Conservation (phyloP, 495 filamentous ascomycete species). For the Mycothermus thermophilus region DNA sequence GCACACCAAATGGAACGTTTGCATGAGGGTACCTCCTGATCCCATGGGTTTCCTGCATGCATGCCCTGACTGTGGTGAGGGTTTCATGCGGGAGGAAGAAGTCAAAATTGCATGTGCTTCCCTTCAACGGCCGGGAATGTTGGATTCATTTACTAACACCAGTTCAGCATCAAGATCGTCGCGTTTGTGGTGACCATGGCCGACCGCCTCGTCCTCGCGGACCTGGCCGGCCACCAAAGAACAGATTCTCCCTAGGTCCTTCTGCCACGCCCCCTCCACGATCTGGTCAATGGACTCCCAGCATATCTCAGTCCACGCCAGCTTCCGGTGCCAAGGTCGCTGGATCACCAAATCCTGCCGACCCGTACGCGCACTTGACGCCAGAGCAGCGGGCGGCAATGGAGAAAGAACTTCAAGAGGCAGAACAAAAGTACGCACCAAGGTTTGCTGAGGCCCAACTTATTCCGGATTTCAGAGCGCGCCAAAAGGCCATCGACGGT, state of each 20-base stretch:
- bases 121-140: neutral
- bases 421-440: conserved; percentile 23
- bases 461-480: conserved; percentile 21
- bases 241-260: too few species aligned
- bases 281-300: conserved; percentile 8
- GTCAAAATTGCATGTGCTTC: conserved; percentile 21
- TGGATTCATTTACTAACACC: neutral
- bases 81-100: conserved; percentile 21
- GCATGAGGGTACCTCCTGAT: conserved; percentile 18
- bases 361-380: conserved; percentile 29
- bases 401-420: conserved; percentile 24
- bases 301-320: conserved; percentile 7
- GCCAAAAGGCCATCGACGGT: conserved; percentile 23
- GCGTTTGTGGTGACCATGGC: conserved; percentile 20
- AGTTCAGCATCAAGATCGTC: conserved; percentile 20
- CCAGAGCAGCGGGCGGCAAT: conserved; percentile 12
- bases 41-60: conserved; percentile 17
- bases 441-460: conserved; percentile 26
- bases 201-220: conserved; percentile 1
- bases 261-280: conserved; percentile 1
- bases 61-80: conserved; percentile 28
- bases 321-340: conserved; percentile 1
- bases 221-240: conserved; percentile 10
- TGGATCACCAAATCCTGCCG: conserved; percentile 10
- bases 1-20: conserved; percentile 28